Conservation (phyloP, 139 green algal species). For the Auxenochlorella protothecoides region DNA sequence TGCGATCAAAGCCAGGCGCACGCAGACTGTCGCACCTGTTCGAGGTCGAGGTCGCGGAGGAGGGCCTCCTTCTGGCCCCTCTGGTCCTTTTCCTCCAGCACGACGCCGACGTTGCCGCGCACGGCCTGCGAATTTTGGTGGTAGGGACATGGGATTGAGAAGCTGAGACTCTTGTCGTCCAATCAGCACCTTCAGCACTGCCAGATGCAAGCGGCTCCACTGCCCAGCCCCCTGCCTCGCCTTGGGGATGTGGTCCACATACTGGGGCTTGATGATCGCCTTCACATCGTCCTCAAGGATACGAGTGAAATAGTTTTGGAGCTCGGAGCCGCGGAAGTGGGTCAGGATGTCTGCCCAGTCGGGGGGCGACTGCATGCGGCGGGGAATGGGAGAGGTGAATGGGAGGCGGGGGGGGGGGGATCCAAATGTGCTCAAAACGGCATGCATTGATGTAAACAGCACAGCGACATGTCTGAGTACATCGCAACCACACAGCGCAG, state of each 20-base stretch:
- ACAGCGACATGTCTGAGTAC: not conserved
- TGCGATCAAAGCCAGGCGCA: not conserved
- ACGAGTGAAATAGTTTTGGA: conserved; percentile 96
- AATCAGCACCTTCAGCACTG: not conserved
- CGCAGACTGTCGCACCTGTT: conserved; percentile 46
- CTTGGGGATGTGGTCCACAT: conserved; percentile 97
- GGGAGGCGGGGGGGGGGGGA: not conserved
- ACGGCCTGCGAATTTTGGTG: conserved; percentile 33
- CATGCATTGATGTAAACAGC: not conserved
- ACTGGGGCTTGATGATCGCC: conserved; percentile 88
- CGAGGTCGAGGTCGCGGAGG: conserved; percentile 66
- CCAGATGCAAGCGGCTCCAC: not conserved
- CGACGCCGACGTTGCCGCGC: conserved; percentile 74
- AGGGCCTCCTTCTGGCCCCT: conserved; percentile 51
- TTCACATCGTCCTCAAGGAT: conserved; percentile 96
- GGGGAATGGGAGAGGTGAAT: not conserved
- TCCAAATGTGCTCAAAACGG: not conserved
- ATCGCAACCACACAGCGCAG: not conserved
- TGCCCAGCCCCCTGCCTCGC: conserved; percentile 6
- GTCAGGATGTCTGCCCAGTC: conserved; percentile 97
- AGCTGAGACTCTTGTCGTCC: no score
- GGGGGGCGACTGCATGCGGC: conserved; percentile 51
- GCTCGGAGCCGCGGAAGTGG: conserved; percentile 92
- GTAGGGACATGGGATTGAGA: no score
- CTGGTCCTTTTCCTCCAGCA: conserved; percentile 79